Conservation (phyloP, 2,329 filamentous ascomycete genomes). For the Rhinocladiella mackenziei region DNA sequence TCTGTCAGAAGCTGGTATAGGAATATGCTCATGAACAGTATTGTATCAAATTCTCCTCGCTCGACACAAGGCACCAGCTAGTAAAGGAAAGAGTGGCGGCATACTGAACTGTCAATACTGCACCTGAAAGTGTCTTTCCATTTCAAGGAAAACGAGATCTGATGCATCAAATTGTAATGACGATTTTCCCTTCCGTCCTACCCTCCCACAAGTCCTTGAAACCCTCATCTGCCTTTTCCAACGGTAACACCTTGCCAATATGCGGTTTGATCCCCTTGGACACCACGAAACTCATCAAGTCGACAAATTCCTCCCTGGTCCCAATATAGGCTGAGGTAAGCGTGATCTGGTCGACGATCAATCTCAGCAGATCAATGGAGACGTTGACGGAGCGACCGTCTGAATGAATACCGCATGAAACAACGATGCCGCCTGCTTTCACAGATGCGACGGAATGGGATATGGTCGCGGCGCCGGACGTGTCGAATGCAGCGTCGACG, state of each 20-base stretch:
- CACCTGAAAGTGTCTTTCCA: too few species aligned
- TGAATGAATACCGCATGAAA: slow-evolving; percentile 21
- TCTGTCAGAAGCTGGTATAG: too few species aligned
- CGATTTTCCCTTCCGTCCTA: slow-evolving; percentile 18
- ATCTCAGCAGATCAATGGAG: slow-evolving; percentile 10
- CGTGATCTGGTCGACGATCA: slow-evolving; percentile 13
- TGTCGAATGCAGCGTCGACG: slow-evolving; percentile 22
- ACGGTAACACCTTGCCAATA: slow-evolving; percentile 17
- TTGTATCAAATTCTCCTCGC: too few species aligned
- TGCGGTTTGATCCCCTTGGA: slow-evolving; percentile 16
- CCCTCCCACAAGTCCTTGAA: slow-evolving; percentile 20
- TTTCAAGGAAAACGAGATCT: too few species aligned
- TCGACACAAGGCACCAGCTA: too few species aligned
- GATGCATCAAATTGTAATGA: slow-evolving; percentile 14
- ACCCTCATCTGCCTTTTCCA: slow-evolving; percentile 15
- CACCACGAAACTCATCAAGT: slow-evolving; percentile 17
- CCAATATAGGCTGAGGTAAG: slow-evolving; percentile 19
- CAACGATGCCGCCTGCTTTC: slow-evolving; percentile 18
- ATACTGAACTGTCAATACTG: too few species aligned
- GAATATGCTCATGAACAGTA: too few species aligned
- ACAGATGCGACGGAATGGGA: slow-evolving; percentile 14
- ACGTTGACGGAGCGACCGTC: slow-evolving; percentile 9
- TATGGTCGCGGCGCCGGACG: slow-evolving; percentile 17
- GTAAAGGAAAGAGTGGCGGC: too few species aligned
- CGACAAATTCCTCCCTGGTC: slow-evolving; percentile 21